Evolutionary conservation across 2,329 filamentous ascomycete genomes (phyloP), one percentile per base, ranked within the genome.

Genomic region (Myriosclerotinia scirpicola): DNA sequence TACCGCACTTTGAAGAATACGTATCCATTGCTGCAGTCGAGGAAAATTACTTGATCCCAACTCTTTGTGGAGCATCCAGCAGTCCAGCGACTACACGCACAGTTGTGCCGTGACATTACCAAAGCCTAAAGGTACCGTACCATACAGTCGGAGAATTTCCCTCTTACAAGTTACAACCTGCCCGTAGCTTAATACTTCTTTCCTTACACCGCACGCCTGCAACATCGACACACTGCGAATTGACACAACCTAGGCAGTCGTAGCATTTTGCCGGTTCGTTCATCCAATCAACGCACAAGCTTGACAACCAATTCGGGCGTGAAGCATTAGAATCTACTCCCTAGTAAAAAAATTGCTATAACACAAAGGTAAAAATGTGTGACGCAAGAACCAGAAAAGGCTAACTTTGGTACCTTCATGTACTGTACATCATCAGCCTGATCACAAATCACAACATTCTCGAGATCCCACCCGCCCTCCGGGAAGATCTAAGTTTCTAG

Each of bases 401-500:
- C 20, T 20, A 50, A 30, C 34, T 48, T 17, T 60, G 56, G 42
- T 64, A 55, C 52, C 61, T n/a, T 62, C 44, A 52, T 62, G 46
- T 53, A n/a, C 36, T 50, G 63, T 60, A 46, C 64, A 65, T 46
- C 54, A 22, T 59, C 46, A 61, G 64, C 55, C 64, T 52, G n/a
- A 38, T 53, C 61, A 55, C 54, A 65, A 52, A 59, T 30, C 54
- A 65, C 64, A 46, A 17, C 64, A 61, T 36, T 52, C 36, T 61
- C 44, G 22, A 65, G 53, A 65, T 61, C 44, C 58, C 58, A 44
- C 58, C 44, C 34, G 44, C 44, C 38, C 64, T 36, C 36, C 36
- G 48, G 53, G 36, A 61, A 60, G 64, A 65, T 65, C 64, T 60
- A 38, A 34, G 58, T 46, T 60, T 60, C 48, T 44, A 53, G 55